Evolutionary conservation across 1,139 yeast genomes (phyloP), one percentile per base, ranked within the genome.

Genomic region (Spathaspora jeffriesii): DNA sequence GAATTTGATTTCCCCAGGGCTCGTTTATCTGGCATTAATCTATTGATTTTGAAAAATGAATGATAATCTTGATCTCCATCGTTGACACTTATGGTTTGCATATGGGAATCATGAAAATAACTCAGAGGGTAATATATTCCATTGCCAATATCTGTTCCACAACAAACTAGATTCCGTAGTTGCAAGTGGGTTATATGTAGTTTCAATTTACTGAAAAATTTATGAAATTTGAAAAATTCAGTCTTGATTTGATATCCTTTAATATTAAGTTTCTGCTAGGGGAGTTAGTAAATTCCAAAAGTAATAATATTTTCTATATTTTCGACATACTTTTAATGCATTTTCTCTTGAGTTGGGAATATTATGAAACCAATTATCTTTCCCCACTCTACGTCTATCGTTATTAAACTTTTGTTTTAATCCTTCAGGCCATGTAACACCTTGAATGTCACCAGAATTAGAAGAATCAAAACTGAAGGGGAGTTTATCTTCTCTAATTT

Each of bases 181-280:
- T 82, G 87, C 61, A 81, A 80, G 62, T 82, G 87, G 23, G 79
- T 75, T 14, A 81, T 67, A 52, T 72, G 76, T 14, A 83, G 77
- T 47, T 72, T 73, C 15, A 82, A 68, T 46, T 61, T 61, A 43
- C 76, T 65, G 61, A 65, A 77, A 53, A 76, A 79, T 43, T 66
- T 65, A 31, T 70, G 62, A 53, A 77, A 79, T 45, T 61, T 58
- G 57, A 63, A 78, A 53, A 61, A 71, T 40, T 63, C 73, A 8
- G 74, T 67, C 30, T 56, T 47, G 13, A 45, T 21, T 15, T 43
- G 31, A 32, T 48, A 48, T 14, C 30, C 45, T n/a, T 46, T 47
- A 42, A 68, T 52, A 48, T 56, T 63, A n/a, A 62, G 47, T 27
- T 57, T 56, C 73, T 70, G 53, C 14, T n/a, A 32, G 37, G 42